phyloP scores from a whole-genome alignment of 805 yeast genomes.

The Kazachstania taianensis region DNA sequence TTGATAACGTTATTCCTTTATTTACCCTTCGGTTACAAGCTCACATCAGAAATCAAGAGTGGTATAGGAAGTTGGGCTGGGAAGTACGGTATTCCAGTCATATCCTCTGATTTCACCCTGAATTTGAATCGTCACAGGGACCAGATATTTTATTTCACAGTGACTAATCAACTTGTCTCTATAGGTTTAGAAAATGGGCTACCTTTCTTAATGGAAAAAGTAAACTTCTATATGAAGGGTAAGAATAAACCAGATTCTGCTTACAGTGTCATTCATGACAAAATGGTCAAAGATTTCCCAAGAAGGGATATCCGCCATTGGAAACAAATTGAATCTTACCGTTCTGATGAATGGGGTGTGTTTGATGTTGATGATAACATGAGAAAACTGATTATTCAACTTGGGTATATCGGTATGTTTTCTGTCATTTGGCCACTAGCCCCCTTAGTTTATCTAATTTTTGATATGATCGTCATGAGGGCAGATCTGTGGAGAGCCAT shows the following conservation, averaged over 20 bases:
- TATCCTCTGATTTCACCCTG: conserved; percentile 37
- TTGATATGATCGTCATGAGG: conserved; percentile 39
- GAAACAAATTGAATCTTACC: conserved; percentile 38
- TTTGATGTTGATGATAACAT: conserved; percentile 51
- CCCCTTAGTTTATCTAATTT: conserved; percentile 53
- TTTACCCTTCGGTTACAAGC: conserved; percentile 74
- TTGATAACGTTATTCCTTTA: conserved; percentile 78
- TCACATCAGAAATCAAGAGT: conserved; percentile 31
- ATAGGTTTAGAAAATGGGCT: conserved; percentile 43
- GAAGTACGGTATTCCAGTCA: conserved; percentile 5
- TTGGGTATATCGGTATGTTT: conserved; percentile 72
- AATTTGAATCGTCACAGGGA: conserved; percentile 56
- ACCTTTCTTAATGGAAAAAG: conserved; percentile 38
- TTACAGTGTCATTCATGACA: conserved; percentile 6
- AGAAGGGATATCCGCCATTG: conserved; percentile 51
- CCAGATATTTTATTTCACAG: conserved; percentile 70
- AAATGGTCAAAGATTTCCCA: conserved; percentile 24
- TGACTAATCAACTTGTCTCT: conserved; percentile 81
- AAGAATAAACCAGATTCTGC: conserved; percentile 4
- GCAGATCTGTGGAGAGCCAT: conserved; percentile 26
- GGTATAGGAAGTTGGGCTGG: neutral
- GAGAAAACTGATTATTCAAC: conserved; percentile 59
- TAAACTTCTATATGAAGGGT: conserved; percentile 1
- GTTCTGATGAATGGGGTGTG: conserved; percentile 14
- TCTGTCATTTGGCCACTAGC: conserved; percentile 77